A percentile compares a stretch with the other conserved stretches of the same genome.
Evolutionary conservation across 257 asterid genomes (phyloP).

Genomic region (Scutellaria baicalensis): DNA sequence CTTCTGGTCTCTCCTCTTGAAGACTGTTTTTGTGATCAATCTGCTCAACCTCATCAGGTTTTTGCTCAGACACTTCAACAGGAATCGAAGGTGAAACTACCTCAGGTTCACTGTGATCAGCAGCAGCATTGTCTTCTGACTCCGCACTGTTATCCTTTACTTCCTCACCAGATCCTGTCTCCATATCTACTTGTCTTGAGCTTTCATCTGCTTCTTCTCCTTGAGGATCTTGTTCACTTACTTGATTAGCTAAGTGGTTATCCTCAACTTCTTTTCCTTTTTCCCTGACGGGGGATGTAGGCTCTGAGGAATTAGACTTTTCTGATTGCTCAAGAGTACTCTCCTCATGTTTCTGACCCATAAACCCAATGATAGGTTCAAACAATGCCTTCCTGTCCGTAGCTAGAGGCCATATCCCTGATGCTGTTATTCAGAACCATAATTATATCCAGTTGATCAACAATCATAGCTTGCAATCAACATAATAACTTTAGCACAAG

Average conservation of each 20-base stretch:
- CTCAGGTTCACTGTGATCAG: constrained; percentile 34
- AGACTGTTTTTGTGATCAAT: constrained; percentile 27
- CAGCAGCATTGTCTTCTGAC: constrained; percentile 24
- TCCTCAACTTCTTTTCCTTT: constrained; percentile 20
- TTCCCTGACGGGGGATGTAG: constrained; percentile 29
- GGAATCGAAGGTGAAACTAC: constrained; percentile 23
- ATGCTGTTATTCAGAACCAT: constrained; percentile 30
- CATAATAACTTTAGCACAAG: background rate
- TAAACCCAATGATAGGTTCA: constrained; percentile 69
- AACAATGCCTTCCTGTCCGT: constrained; percentile 56
- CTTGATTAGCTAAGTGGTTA: constrained; percentile 29
- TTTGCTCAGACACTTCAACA: constrained; percentile 36
- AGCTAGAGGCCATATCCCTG: constrained; percentile 73
- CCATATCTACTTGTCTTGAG: constrained; percentile 23
- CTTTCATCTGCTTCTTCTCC: constrained; percentile 40
- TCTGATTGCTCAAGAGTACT: constrained; percentile 33
- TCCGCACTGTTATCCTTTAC: constrained; percentile 22
- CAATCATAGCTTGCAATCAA: background rate
- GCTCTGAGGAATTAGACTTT: constrained; percentile 27
- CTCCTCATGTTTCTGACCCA: constrained; percentile 64
- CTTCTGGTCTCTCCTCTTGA: constrained; percentile 32
- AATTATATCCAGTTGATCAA: background rate
- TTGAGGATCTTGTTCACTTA: constrained; percentile 22
- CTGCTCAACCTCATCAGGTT: constrained; percentile 33
- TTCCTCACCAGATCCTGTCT: constrained; percentile 35